Conservation (phyloP, 1,284 basidiomycete genomes). For the Earliella scabrosa region DNA sequence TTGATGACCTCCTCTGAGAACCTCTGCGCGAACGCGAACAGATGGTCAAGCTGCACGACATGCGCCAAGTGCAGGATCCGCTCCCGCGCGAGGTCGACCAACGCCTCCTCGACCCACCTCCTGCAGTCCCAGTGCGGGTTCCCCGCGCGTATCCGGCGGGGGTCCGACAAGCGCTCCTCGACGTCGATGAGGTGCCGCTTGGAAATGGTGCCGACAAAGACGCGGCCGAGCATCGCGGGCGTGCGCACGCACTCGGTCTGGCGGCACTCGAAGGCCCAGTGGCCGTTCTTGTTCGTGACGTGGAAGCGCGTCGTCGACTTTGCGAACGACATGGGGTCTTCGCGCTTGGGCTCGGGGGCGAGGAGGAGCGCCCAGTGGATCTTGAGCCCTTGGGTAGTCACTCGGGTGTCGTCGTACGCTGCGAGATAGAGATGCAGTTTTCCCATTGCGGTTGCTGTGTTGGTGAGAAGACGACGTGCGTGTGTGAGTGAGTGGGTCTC, state of each 20-base stretch:
- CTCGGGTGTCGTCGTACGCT: conserved; percentile 16
- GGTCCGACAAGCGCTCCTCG: conserved; percentile 5
- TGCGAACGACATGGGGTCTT: conserved; percentile 8
- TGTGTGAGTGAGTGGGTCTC: too few relatives aligned
- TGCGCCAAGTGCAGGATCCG: not conserved
- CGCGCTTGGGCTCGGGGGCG: conserved; percentile 11
- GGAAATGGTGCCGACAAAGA: conserved; percentile 14
- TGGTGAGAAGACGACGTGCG: too few relatives aligned
- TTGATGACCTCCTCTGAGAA: conserved; percentile 12
- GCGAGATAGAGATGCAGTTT: conserved; percentile 17
- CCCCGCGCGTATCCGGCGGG: not conserved
- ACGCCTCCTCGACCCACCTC: conserved; percentile 20
- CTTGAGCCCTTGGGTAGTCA: not conserved
- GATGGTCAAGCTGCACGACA: conserved; percentile 2
- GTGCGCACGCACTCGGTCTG: conserved; percentile 20
- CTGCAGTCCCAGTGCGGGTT: conserved; percentile 18
- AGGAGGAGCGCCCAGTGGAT: conserved; percentile 24
- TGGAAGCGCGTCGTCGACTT: conserved; percentile 15
- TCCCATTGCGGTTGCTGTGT: not conserved
- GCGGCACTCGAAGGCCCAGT: conserved; percentile 19
- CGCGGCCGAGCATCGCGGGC: conserved; percentile 21
- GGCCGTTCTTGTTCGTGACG: conserved; percentile 13
- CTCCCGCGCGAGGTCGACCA: conserved; percentile 6
- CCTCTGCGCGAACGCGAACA: conserved; percentile 10
- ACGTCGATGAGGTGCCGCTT: not conserved